Evolutionary conservation across 1,284 basidiomycete species (phyloP), one percentile per base, ranked within the genome.

Genomic region (Sutorius eximius): DNA sequence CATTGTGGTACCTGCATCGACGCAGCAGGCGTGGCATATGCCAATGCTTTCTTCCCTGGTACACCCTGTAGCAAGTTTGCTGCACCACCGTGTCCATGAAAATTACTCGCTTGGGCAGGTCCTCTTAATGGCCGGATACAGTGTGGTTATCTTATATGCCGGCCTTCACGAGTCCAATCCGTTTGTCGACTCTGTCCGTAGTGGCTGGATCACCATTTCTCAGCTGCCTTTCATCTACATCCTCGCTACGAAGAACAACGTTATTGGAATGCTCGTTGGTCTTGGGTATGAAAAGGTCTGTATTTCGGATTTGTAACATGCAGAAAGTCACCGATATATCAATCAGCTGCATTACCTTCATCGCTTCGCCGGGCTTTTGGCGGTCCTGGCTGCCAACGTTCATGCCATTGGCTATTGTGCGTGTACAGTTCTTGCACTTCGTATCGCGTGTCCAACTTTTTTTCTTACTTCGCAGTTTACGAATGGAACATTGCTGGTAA

Each of bases 311-410:
- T 18, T 11, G n/a, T 29, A 1, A 37, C 15, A 1, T 2, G 12
- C 16, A 29, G 16, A 8, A 10, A 7, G 0, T 18, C 18, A 44
- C 42, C 58, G 24, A 62, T 24, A 13, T 27, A 13, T 45, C n/a
- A 2, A 37, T 55, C 22, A 90, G 83, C 73, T 94, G 27, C 92
- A 93, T 70, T 88, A 84, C 63, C 68, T 93, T 27, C 92, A 95
- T 73, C 87, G 91, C 49, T 82, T 86, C 56, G 74, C 81, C 10
- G 92, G 89, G 3, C 73, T 79, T 40, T 58, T 87, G 38, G 70
- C 85, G 3, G 77, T 91, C 49, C 51, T 90, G 20, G 77, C 79
- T 2, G 77, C 78, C 8, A 87, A 90, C 55, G 64, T 92, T n/a
- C 92, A 94, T 66, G 77, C 76, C 5, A 51, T 88, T 15, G 82